A percentile compares a stretch with the other conserved stretches of the same genome.
Evolutionary conservation across 495 filamentous ascomycete species (phyloP).

Genomic region (Aspergillus sclerotiicarbonarius): DNA sequence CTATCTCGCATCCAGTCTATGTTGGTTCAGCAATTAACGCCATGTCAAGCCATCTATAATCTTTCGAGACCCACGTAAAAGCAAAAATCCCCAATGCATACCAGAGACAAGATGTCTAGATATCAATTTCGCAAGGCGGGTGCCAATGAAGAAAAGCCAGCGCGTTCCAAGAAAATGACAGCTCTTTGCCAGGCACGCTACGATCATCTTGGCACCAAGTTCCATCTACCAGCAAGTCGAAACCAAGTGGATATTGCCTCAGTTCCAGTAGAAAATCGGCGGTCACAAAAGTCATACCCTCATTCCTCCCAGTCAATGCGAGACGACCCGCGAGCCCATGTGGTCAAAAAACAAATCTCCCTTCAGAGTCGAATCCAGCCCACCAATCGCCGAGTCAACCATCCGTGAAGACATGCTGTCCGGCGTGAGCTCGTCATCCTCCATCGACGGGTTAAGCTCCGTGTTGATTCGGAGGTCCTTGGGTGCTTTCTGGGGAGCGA

Average conservation of each 20-base stretch:
- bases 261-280: no score
- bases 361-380: slow-evolving; percentile 40
- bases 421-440: slow-evolving; percentile 57
- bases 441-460: slow-evolving; percentile 35
- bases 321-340: slow-evolving; percentile 40
- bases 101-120: not conserved
- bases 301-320: slow-evolving; percentile 21
- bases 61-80: not conserved
- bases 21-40: not conserved
- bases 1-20: not conserved
- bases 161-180: not conserved
- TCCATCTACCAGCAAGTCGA: not conserved
- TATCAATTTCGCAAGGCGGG: not conserved
- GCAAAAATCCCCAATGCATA: not conserved
- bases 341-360: slow-evolving; percentile 43
- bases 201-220: not conserved
- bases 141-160: not conserved
- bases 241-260: not conserved
- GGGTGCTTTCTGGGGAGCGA: slow-evolving; percentile 34
- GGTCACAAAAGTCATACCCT: not conserved
- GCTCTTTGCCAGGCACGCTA: no score
- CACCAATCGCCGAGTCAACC: slow-evolving; percentile 51
- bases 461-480: slow-evolving; percentile 48
- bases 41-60: not conserved
- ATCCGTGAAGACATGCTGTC: slow-evolving; percentile 69